A percentile compares a stretch with the other conserved stretches of the same genome.
Conservation (phyloP, 129 eudicot genomes). For the Kitagawia praeruptora region DNA sequence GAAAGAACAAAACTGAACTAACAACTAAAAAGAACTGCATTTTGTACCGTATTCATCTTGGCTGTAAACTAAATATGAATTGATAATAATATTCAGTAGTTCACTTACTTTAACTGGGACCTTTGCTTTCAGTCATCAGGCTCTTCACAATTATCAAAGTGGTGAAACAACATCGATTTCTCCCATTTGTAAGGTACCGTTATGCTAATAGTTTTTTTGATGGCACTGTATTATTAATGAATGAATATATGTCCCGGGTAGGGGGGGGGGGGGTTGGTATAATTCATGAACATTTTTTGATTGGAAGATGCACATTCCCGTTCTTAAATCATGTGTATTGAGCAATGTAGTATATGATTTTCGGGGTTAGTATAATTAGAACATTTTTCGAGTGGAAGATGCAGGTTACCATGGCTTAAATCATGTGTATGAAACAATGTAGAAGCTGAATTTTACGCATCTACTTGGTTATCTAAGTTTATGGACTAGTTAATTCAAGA, state of each 20-base stretch:
- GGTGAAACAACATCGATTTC: constrained; percentile 61
- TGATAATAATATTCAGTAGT: background rate
- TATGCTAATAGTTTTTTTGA: background rate
- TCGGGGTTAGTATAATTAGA: background rate
- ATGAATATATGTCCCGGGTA: background rate
- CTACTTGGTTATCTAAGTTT: too few relatives aligned
- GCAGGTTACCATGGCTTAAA: background rate
- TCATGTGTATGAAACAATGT: background rate
- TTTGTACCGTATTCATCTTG: background rate
- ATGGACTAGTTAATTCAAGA: too few relatives aligned
- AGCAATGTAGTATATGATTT: background rate
- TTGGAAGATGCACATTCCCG: background rate
- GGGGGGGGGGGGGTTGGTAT: background rate
- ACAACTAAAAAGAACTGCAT: background rate
- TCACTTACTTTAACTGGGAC: background rate
- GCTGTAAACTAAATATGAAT: background rate
- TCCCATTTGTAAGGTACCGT: constrained; percentile 77
- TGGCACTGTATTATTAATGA: background rate
- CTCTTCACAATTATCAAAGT: constrained; percentile 60
- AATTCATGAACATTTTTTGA: background rate
- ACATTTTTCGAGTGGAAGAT: background rate
- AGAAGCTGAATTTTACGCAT: background rate
- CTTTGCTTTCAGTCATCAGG: constrained; percentile 52
- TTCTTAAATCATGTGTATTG: background rate
- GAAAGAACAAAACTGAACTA: background rate